Base-by-base conservation (phyloP, 192 early-diverging fungal genomes). In the Rhizophagus sp. region DNA sequence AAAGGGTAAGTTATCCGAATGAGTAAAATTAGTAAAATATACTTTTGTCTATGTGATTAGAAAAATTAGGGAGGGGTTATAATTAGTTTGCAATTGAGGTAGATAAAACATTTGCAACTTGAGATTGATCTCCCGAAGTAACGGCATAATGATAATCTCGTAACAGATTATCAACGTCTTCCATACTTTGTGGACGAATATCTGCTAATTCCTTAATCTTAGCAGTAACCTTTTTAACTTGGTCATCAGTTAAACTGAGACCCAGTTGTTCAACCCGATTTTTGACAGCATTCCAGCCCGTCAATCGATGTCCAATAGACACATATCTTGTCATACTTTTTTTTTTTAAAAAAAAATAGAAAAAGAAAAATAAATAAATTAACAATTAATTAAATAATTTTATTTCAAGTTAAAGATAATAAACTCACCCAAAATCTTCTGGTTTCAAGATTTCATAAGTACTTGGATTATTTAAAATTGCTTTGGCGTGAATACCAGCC, bases 251-350 rank as follows among this genome's bases (percentile, higher is more conserved):
- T 70, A 98, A 83, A 13, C 82, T 86, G 68, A 99, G 85, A 22
- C 91, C 92, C 19, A 99, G 87, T 85, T 98, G 97, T 81, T 98
- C 94, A 19, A 95, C 95, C 81, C 97, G 94, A 87, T 97, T 96
- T 93, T 98, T 98, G 89, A 99, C 97, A 57, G 97, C 97, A 86
- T 99, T 98, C 97, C 97, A 99, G 22, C 97, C 97, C 2, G 97
- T 99, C 64, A 99, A 87, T 71, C 97, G 94, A 84, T 98, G 97
- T 65, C 97, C 97, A 81, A 99, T 99, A 39, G 93, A 94, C 68
- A 98, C 97, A 83, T 97, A 97, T 47, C 97, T 93, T 4, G 95
- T 97, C 97, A 99, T 98, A 73, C 76, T 78, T 30, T 44, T 44
- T 44, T 44, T 44, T 44, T 44, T 30, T 30, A 30, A 30, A 30